Evolutionary conservation across 257 asterid species (phyloP).

Genomic region (Solanum etuberosum): DNA sequence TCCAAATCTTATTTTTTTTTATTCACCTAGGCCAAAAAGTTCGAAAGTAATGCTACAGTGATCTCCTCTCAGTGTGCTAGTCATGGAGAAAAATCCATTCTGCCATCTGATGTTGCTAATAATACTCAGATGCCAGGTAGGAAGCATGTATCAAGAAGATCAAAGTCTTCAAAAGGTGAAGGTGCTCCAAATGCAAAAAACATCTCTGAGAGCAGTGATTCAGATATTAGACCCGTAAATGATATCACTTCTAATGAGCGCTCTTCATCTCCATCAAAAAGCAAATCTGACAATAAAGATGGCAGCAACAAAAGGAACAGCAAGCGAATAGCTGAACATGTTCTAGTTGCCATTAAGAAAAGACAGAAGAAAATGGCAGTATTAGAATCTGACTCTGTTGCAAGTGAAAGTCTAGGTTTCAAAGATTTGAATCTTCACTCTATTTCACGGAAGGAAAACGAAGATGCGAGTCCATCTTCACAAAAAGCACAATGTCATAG

Average conservation of each 20-base stretch:
- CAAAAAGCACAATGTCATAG: constrained; percentile 35
- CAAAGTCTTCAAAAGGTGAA: constrained; percentile 68
- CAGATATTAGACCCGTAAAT: constrained; percentile 41
- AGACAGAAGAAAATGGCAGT: constrained; percentile 51
- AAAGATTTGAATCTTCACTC: constrained; percentile 36
- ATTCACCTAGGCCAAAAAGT: constrained; percentile 32
- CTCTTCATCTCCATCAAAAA: constrained; percentile 28
- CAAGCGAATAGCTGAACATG: constrained; percentile 88
- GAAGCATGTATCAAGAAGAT: constrained; percentile 43
- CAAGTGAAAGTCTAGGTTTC: constrained; percentile 30
- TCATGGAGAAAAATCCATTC: constrained; percentile 33
- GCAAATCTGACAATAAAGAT: constrained; percentile 39
- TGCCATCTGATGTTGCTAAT: constrained; percentile 31
- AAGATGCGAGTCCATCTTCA: constrained; percentile 19
- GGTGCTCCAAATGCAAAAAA: constrained; percentile 41
- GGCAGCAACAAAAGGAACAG: constrained; percentile 56
- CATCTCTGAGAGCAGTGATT: constrained; percentile 38
- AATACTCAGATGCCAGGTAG: constrained; percentile 42
- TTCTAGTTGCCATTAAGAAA: constrained; percentile 55
- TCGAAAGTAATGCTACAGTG: constrained; percentile 29
- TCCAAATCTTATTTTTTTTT: constrained; percentile 1
- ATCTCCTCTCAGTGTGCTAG: constrained; percentile 22
- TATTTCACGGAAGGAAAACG: constrained; percentile 20
- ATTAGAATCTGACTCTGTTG: constrained; percentile 59
- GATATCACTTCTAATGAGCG: constrained; percentile 25